Evolutionary conservation across 1,284 basidiomycete species (phyloP), one percentile per base, ranked within the genome.

Genomic region (Malassezia caprae): DNA sequence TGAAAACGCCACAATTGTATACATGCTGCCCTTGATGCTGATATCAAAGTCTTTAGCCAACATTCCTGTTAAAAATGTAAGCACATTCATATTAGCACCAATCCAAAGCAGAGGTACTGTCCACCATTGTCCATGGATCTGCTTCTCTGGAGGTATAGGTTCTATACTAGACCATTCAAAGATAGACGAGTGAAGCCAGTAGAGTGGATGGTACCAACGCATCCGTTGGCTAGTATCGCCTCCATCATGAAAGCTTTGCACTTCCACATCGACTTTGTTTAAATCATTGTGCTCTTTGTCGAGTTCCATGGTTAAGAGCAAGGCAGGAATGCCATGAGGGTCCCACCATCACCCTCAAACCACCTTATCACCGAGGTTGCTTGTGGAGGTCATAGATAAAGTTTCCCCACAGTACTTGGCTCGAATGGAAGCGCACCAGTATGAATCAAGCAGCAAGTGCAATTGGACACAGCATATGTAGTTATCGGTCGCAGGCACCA

Each of bases 61-160:
- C n/a, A 80, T 76, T 5, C 83, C 83, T 23, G 82, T 78, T 0
- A 82, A 81, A 49, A 84, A 80, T 0, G 80, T 81, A 17, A 75
- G 66, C 1, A 64, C 66, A 35, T 48, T 48, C 8, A 32, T 23
- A 40, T 48, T 48, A 2, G 37, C 46, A 10, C 46, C 21, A 6
- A 15, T 21, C 46, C 46, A 48, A 2, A 48, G n/a, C 3, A 48
- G 30, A 2, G 46, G 46, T 2, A 48, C n/a, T 2, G 37, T 19
- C 24, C 34, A 48, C 46, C 46, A 48, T 19, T 44, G 26, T 1
- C 5, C 10, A 12, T 48, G 32, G 1, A 2, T 48, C n/a, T 48
- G 46, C 32, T 48, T 17, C 10, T 35, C 31, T 2, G 46, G 30
- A 2, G 32, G 37, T 1, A 48, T n/a, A 24, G 46, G 46, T 15